phyloP scores from a whole-genome alignment of 2,329 filamentous ascomycete genomes.

The Fonsecaea monophora region DNA sequence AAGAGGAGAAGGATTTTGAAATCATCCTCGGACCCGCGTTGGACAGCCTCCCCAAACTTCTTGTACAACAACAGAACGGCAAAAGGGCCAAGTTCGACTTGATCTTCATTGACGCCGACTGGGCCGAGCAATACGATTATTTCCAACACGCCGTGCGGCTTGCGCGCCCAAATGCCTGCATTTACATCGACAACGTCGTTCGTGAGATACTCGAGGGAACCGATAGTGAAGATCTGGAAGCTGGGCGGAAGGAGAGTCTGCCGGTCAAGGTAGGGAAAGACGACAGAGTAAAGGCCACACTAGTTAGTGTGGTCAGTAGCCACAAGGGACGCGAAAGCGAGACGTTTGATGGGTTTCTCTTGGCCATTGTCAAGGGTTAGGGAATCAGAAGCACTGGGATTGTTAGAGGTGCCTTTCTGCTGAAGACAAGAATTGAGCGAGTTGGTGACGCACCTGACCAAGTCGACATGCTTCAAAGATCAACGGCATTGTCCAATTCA shows the following conservation, averaged over 20 bases:
- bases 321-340: conserved; percentile 46
- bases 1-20: conserved; percentile 46
- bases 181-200: conserved; percentile 61
- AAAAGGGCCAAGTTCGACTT: conserved; percentile 52
- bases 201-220: conserved; percentile 39
- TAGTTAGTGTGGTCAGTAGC: conserved; percentile 53
- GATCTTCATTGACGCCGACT: conserved; percentile 62
- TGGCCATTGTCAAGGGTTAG: conserved; percentile 47
- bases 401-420: neutral
- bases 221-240: conserved; percentile 28
- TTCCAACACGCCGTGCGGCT: conserved; percentile 56
- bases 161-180: conserved; percentile 47
- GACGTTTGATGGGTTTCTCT: conserved; percentile 56
- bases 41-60: conserved; percentile 52
- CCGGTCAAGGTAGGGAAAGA: conserved; percentile 54
- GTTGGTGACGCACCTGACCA: neutral
- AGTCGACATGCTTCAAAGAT: neutral
- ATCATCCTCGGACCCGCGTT: conserved; percentile 55
- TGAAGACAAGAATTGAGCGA: neutral
- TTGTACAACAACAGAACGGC: conserved; percentile 44
- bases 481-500: neutral
- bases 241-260: conserved; percentile 16
- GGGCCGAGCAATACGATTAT: conserved; percentile 58
- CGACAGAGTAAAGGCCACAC: conserved; percentile 50
- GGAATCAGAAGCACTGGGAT: neutral